Evolutionary conservation across 441 rosid species (phyloP), one percentile per base, ranked within the genome.

Genomic region (Gossypium lobatum): DNA sequence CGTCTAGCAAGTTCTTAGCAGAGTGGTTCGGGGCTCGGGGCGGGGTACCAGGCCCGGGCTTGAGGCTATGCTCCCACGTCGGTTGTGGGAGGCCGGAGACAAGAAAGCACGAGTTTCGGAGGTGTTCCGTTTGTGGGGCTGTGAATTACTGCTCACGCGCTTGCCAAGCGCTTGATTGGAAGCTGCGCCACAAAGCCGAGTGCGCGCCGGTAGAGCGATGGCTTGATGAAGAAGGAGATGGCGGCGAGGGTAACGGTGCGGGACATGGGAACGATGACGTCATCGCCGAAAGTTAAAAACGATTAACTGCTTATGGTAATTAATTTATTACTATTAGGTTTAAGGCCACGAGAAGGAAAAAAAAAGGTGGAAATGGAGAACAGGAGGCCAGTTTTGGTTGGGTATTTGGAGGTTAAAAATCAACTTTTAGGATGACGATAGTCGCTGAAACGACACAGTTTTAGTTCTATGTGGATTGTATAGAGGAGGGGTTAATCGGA

Each of bases 101-200:
- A 42, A 86, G 97, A 80, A 87, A 86, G 45, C 98, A 90, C 75
- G 98, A 93, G 88, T 93, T 92, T 4, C 79, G 98, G 62, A 74
- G 98, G 64, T 93, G 98, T 74, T 93, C 98, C 2, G 95, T 93
- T 3, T 93, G 98, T 45, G 97, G 98, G 1, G 89, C 86, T 0
- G 98, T 93, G 58, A 92, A 92, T 79, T 93, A 93, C 64, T 93
- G 98, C 14, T 93, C 98, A 52, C 95, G 98, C 75, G 98, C 97
- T 3, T 93, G 98, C 70, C 98, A 93, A 45, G 97, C 98, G 48
- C 88, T 93, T 4, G 98, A 93, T 65, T 93, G 98, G 98, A 93
- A 93, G 78, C 83, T 89, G 26, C 84, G 96, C 10, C 98, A 93
- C 70, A 93, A 91, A 71, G 88, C 82, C 60, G 91, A 90, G 68